Percentiles rank a stretch among this genome's conserved stretches.
Conservation (phyloP, 345 rosid species). For the Zanthoxylum bungeanum region DNA sequence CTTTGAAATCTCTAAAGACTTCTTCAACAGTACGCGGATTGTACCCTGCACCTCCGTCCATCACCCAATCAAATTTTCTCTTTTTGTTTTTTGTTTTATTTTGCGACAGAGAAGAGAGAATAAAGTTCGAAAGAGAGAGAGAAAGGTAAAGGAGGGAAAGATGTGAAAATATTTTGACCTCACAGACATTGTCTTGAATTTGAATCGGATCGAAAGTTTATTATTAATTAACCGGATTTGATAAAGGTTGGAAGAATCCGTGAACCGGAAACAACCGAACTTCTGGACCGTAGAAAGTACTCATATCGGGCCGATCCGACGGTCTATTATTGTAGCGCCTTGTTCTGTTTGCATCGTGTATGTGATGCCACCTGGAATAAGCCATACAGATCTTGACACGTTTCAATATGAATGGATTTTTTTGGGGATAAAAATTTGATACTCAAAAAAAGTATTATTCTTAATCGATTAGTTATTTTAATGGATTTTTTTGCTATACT, state of each 20-base stretch:
- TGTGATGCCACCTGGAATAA: too few relatives aligned
- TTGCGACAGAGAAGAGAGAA: neutral
- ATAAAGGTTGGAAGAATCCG: constrained; percentile 39
- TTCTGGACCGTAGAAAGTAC: neutral
- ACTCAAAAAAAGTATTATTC: too few relatives aligned
- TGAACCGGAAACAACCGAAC: constrained; percentile 1
- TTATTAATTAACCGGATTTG: constrained; percentile 35
- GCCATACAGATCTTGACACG: too few relatives aligned
- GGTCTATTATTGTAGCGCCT: too few relatives aligned
- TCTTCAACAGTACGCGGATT: constrained; percentile 77
- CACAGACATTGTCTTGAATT: too few relatives aligned
- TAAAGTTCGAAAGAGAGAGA: constrained; percentile 15
- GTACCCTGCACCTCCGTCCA: constrained; percentile 56
- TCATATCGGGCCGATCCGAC: too few relatives aligned
- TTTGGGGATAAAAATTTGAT: too few relatives aligned
- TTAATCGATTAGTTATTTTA: too few relatives aligned
- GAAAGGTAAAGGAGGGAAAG: constrained; percentile 21
- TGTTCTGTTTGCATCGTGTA: too few relatives aligned
- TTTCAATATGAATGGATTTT: too few relatives aligned
- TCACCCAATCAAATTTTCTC: constrained; percentile 1
- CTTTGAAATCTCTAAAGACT: constrained; percentile 66
- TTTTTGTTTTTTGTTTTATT: neutral
- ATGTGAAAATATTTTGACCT: constrained; percentile 34
- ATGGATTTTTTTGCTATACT: too few relatives aligned
- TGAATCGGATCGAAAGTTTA: constrained; percentile 16